Percentiles rank a stretch among this genome's conserved stretches.
Evolutionary conservation across 805 yeast species (phyloP).

Genomic region (Pichia phayaonensis): DNA sequence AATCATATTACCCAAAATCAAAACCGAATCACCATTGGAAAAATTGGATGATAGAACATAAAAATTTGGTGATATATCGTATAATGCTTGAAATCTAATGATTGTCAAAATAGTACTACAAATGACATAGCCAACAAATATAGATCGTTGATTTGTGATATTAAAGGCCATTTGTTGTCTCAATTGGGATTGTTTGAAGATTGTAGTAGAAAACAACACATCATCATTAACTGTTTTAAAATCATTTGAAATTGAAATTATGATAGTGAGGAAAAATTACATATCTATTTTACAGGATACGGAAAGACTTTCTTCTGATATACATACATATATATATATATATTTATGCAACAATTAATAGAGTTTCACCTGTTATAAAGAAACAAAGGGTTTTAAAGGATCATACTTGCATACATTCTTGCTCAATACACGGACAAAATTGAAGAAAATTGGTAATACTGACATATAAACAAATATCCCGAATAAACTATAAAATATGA

Average conservation of each 20-base stretch:
- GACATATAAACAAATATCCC: not conserved
- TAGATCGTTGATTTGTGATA: not conserved
- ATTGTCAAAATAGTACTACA: constrained; percentile 31
- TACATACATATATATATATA: too few relatives aligned
- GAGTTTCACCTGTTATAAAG: too few relatives aligned
- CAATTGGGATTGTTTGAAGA: not conserved
- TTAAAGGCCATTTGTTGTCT: not conserved
- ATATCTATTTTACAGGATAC: too few relatives aligned
- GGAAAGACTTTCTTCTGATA: too few relatives aligned
- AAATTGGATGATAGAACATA: constrained; percentile 44
- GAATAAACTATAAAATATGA: constrained; percentile 36
- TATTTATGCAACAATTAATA: too few relatives aligned
- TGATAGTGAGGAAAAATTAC: not conserved
- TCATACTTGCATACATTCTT: too few relatives aligned
- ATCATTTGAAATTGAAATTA: not conserved
- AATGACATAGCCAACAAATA: constrained; percentile 19
- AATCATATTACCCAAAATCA: constrained; percentile 38
- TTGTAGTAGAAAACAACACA: not conserved
- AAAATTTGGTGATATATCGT: constrained; percentile 39
- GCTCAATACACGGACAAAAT: too few relatives aligned
- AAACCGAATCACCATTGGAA: constrained; percentile 40
- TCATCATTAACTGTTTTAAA: not conserved
- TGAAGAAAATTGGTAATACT: too few relatives aligned
- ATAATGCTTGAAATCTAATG: constrained; percentile 30
- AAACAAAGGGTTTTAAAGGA: too few relatives aligned